Base-by-base conservation (phyloP, 495 filamentous ascomycete genomes). In the Aspergillus panamensis region DNA sequence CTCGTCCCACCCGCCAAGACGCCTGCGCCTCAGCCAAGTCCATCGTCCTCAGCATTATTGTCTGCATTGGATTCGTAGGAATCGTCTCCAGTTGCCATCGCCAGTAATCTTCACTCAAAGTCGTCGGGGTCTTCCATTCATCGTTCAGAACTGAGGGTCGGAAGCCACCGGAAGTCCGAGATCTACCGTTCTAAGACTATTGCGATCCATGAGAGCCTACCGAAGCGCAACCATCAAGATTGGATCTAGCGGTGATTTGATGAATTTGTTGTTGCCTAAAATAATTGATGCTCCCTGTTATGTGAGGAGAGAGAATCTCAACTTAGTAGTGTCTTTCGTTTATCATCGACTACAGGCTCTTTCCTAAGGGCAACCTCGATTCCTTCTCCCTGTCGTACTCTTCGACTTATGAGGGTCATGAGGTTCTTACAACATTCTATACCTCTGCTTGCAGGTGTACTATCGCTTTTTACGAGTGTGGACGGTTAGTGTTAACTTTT, bases 1-100 rank as follows among this genome's bases (percentile, higher is more conserved):
- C 30, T 16, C 21, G 29, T 42, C 37, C 51, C 42, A 32, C 49
- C 40, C 42, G 62, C 63, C 63, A 66, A 66, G 63, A 37, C 63
- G 30, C 39, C 63, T 66, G 59, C 63, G 63, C 63, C 63, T 51
- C 62, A 55, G 14, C 49, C 48, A 57, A 53, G 59, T 55, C 13
- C 32, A 37, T 50, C 10, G 37, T 31, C 31, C 21, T 33, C 10
- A 10, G 35, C 35, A 39, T 39, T 39, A n/a, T n/a, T 13, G 35
- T 1, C 14, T 39, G 25, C 25, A 25, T 25, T 2, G 25, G 10
- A 39, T 39, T 39, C 35, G 10, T 21, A 16, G n/a, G 10, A 32
- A 20, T 16, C 32, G 40, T 42, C 45, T 37, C 33, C 52, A 57
- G 55, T 39, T 48, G 17, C 19, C 12, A 30, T 32, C 21, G 25